Evolutionary conservation across 352 stramenopile genomes (phyloP).

Genomic region (Pythium rhizo-oryzae): DNA sequence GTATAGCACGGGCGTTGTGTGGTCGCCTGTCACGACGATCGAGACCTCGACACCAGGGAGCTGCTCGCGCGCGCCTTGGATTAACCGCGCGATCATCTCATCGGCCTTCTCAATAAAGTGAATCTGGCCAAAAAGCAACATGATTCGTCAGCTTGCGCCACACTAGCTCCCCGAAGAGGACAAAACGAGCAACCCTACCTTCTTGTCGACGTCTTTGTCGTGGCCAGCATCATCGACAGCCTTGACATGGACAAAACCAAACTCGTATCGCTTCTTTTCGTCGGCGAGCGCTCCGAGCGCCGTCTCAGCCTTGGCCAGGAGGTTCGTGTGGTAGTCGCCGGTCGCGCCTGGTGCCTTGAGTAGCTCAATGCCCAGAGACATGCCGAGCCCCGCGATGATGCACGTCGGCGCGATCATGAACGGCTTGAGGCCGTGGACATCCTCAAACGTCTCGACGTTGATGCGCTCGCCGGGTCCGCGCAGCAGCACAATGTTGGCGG

Average conservation of each 20-base stretch:
- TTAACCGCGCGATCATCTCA: slow-evolving; percentile 71
- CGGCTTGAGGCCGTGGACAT: slow-evolving; percentile 77
- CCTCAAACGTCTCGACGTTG: slow-evolving; percentile 75
- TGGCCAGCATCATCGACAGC: slow-evolving; percentile 87
- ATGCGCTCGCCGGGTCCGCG: slow-evolving; percentile 85
- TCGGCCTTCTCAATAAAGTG: slow-evolving; percentile 86
- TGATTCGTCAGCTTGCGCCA: background rate
- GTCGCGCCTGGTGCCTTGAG: slow-evolving; percentile 70
- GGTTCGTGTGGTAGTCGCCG: slow-evolving; percentile 85
- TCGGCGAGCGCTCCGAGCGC: slow-evolving; percentile 51
- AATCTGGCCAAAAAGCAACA: slow-evolving; percentile 30
- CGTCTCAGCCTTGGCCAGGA: slow-evolving; percentile 79
- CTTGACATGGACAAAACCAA: slow-evolving; percentile 87
- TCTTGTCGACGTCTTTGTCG: slow-evolving; percentile 83
- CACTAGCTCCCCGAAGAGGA: background rate
- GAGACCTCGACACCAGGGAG: slow-evolving; percentile 55
- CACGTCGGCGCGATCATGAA: slow-evolving; percentile 91
- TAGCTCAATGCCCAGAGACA: slow-evolving; percentile 85
- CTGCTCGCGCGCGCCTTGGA: slow-evolving; percentile 30
- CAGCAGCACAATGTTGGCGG: slow-evolving; percentile 86
- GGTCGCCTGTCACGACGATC: slow-evolving; percentile 86
- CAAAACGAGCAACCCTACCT: slow-evolving; percentile 36
- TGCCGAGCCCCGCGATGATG: slow-evolving; percentile 87
- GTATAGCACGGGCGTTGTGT: slow-evolving; percentile 87
- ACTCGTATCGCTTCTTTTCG: slow-evolving; percentile 57